Percentiles rank a stretch among this genome's conserved stretches.
Evolutionary conservation across 2,329 filamentous ascomycete species (phyloP).

Genomic region (Fusarium buxicola): DNA sequence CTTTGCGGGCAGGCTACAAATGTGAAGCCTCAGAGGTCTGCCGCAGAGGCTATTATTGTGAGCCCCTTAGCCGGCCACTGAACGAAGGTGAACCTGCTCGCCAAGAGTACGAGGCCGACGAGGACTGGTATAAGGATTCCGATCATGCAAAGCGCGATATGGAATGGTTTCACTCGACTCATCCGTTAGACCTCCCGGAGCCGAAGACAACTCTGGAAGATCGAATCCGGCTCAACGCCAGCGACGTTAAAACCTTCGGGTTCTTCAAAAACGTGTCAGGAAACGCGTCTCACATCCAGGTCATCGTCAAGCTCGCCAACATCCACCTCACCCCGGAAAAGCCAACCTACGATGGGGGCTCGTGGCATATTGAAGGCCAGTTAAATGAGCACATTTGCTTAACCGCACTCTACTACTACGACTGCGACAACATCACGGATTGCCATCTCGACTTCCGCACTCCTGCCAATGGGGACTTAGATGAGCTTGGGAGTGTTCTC

Average conservation of each 20-base stretch:
- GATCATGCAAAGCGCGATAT: constrained; percentile 42
- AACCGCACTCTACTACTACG: constrained; percentile 72
- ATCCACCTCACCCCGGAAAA: constrained; percentile 70
- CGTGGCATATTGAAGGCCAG: constrained; percentile 67
- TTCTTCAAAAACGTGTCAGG: constrained; percentile 47
- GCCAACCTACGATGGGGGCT: constrained; percentile 63
- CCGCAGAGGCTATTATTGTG: not conserved
- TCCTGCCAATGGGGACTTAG: constrained; percentile 46
- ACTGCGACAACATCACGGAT: constrained; percentile 69
- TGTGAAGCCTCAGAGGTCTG: constrained; percentile 42
- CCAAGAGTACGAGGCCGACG: constrained; percentile 27
- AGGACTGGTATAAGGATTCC: constrained; percentile 29
- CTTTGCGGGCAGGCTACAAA: constrained; percentile 5
- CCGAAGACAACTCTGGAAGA: constrained; percentile 7
- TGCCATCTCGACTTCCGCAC: constrained; percentile 64
- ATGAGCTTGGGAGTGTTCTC: too few species aligned
- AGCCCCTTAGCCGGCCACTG: constrained; percentile 5
- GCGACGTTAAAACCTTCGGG: constrained; percentile 39
- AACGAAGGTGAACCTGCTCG: constrained; percentile 42
- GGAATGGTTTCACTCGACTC: constrained; percentile 47
- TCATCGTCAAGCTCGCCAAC: constrained; percentile 73
- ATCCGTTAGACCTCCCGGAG: constrained; percentile 29
- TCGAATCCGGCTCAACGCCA: constrained; percentile 24
- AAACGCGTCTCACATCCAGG: constrained; percentile 59
- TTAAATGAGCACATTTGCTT: constrained; percentile 73